Evolutionary conservation across 805 yeast species (phyloP), one percentile per base, ranked within the genome.

Genomic region (Cyberlindnera maritima): DNA sequence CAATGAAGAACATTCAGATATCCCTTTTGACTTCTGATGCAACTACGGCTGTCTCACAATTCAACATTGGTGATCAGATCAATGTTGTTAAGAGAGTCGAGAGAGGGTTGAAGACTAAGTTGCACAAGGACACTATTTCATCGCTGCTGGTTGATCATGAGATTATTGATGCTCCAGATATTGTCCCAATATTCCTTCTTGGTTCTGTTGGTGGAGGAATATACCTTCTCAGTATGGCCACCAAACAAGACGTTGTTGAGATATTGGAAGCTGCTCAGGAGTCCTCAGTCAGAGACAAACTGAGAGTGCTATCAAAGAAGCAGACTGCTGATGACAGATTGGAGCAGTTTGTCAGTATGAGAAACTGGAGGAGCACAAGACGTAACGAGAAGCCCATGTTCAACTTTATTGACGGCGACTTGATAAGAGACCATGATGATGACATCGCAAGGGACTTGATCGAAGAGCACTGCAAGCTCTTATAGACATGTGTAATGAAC

Each of bases 181-280:
- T 57, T 17, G 28, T 49, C 3, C 64, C 64, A 3, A 32, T 59
- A 15, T 53, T 56, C 34, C 17, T 60, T 0, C 23, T 59, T 12
- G 65, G 66, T 6, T 52, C 66, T 3, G 44, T 54, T 11, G 44
- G 41, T 50, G 67, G 67, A 6, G 60, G 57, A 1, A 15, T 61
- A 7, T 60, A 59, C 36, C 42, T 49, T 19, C n/a, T 62, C 12
- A 59, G 59, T 21, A 4, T 53, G 28, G 50, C 50, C 3, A 39
- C 54, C 2, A 44, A 31, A 13, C 18, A 18, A 10, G 45, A 44
- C 3, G 31, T 32, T 5, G 28, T 23, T 12, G 31, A 28, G 12
- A 29, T 41, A 3, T 35, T 50, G 7, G 44, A 50, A 15, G 28
- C 43, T 7, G 32, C 46, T 6, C 49, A 46, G 28, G 36, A 37